Percentiles rank a stretch among this genome's conserved stretches.
Conservation (phyloP, 768 basidiomycete species). For the Galerina marginata region DNA sequence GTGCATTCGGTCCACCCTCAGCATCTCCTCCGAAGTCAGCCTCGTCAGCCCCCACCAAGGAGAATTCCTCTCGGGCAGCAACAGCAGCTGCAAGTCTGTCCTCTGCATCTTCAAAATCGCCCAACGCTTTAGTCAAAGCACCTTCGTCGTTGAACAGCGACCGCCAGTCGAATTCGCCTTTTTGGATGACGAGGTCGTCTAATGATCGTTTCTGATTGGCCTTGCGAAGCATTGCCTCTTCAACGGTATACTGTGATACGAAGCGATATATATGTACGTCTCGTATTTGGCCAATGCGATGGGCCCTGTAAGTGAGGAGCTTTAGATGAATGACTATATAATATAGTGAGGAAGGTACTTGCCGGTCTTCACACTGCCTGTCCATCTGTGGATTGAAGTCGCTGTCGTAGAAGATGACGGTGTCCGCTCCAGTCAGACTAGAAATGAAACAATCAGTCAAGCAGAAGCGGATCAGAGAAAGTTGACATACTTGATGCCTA, state of each 20-base stretch:
- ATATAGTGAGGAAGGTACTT: slow-evolving; percentile 24
- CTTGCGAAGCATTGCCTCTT: slow-evolving; percentile 95
- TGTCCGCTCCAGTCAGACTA: slow-evolving; percentile 87
- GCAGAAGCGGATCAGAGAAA: slow-evolving; percentile 10
- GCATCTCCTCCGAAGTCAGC: slow-evolving; percentile 66
- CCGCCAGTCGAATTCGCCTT: slow-evolving; percentile 95
- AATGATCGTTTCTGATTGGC: slow-evolving; percentile 97
- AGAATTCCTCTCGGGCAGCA: slow-evolving; percentile 75
- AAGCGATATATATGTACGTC: slow-evolving; percentile 98
- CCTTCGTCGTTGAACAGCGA: slow-evolving; percentile 72
- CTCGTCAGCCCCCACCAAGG: slow-evolving; percentile 78
- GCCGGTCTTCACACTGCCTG: slow-evolving; percentile 93
- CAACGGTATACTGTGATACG: slow-evolving; percentile 87
- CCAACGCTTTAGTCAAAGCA: slow-evolving; percentile 76
- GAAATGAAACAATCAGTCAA: slow-evolving; percentile 3
- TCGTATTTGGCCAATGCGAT: slow-evolving; percentile 97
- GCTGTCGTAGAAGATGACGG: slow-evolving; percentile 96
- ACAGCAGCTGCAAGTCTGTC: slow-evolving; percentile 83
- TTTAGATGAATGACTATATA: background rate
- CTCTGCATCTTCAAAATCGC: slow-evolving; percentile 86
- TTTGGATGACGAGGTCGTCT: slow-evolving; percentile 90
- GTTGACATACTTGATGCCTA: slow-evolving; percentile 87
- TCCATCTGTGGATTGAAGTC: slow-evolving; percentile 99
- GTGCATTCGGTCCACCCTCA: slow-evolving; percentile 12
- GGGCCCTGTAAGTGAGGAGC: slow-evolving; percentile 60